These are phyloP conservation scores for Aspergillus nomiae DNA, from an alignment of 2,329 filamentous ascomycete species.

Conservation along the genomic window DNA sequence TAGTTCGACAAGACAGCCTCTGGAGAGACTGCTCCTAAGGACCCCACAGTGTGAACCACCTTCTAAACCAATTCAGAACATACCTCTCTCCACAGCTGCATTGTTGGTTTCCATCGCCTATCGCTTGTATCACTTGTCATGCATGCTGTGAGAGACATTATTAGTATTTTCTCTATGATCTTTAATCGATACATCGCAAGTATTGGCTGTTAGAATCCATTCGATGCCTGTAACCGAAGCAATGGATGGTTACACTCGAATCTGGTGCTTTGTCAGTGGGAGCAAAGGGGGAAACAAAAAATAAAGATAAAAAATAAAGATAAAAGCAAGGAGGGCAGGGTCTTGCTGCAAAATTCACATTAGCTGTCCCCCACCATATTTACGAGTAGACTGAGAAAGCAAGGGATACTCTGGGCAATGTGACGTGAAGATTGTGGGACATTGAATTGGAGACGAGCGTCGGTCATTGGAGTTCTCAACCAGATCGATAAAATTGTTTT, in stretches of 20 bases:
- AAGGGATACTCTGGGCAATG: background rate
- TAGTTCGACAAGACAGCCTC: too few species aligned
- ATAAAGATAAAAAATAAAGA: background rate
- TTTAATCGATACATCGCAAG: too few species aligned
- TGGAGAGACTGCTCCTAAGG: too few species aligned
- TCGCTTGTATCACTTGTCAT: background rate
- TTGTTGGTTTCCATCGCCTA: background rate
- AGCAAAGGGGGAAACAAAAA: background rate
- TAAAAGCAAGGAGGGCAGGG: background rate
- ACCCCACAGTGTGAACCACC: too few species aligned
- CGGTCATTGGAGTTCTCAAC: background rate
- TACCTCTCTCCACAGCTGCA: background rate
- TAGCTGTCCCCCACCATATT: background rate
- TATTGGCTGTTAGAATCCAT: too few species aligned
- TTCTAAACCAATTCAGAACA: background rate
- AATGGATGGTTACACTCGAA: too few species aligned
- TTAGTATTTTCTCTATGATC: too few species aligned
- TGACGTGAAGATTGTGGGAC: background rate
- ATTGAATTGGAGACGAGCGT: background rate
- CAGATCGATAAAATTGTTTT: background rate
- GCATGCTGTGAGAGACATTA: background rate
- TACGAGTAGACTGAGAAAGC: background rate
- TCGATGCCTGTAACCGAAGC: too few species aligned
- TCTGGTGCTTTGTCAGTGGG: too few species aligned
- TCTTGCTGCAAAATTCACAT: background rate